Base-by-base conservation (phyloP, 2,329 filamentous ascomycete genomes). In the Hawksworthiomyces lignivorus region DNA sequence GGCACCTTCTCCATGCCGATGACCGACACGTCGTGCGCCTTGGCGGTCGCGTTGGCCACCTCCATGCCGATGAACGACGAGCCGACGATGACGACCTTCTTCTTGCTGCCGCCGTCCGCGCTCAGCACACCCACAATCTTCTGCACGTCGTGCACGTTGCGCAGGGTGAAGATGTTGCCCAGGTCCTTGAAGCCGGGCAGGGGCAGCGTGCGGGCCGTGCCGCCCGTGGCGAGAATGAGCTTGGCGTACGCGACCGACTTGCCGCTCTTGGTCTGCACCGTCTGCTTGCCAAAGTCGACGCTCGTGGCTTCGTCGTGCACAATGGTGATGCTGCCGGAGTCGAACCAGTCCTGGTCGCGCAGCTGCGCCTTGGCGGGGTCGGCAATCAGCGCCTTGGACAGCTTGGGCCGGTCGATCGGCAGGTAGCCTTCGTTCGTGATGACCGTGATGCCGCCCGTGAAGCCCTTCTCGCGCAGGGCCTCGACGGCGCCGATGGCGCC, bases 51-150 rank as follows among this genome's bases (percentile, higher is more conserved):
- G 49, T 89, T 92, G 47, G 85, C 90, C n/a, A 94, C 77, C 63
- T 98, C 92, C 85, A 98, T 94, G 30, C 92, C 92, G 56, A 98
- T 98, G 63, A 98, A 98, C 1, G 87, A 94, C 45, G 84, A 90
- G 30, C 92, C 92, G 41, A 98, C 72, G 12, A 98, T 73, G 35
- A 95, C 87, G 51, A 98, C 80, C 62, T 95, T 96, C 73, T 95
- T 96, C 28, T 40, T 39, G 21, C 18, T 11, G 12, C 36, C 30
- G 45, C 79, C 80, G 57, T 85, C 83, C 32, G 78, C 71, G 22
- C 87, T 87, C 35, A 94, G 84, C 7, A 87, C 87, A 1, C 69
- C 72, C 20, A 87, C 72, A 50, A 98, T 96, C 45, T 72, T 73
- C 59, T 89, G 78, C 1, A 82, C 77, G 56, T 97, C 82, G 31